These are phyloP conservation scores for Tricholoma saponaceum DNA, from an alignment of 768 basidiomycete genomes.

Conservation along the genomic window DNA sequence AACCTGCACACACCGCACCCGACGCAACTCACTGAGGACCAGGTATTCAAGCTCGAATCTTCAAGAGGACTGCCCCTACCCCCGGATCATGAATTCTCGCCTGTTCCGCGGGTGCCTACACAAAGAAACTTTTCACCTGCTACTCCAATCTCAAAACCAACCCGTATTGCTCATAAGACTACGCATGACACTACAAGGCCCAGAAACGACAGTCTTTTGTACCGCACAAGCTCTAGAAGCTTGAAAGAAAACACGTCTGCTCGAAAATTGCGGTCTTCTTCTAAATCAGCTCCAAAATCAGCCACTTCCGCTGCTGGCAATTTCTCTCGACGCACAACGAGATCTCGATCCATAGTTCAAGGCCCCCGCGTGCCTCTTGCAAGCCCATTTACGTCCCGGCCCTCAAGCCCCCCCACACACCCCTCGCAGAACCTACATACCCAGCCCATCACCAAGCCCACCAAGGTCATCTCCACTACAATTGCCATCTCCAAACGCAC, in stretches of 20 bases:
- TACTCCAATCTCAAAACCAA: neutral
- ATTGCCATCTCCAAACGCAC: slow-evolving; percentile 8
- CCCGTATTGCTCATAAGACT: no score
- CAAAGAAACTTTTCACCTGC: neutral
- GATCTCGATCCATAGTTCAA: slow-evolving; percentile 2
- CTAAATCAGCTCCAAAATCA: slow-evolving; percentile 4
- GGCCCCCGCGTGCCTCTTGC: slow-evolving; percentile 9
- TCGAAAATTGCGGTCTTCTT: neutral
- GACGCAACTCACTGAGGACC: slow-evolving; percentile 11
- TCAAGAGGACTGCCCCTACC: slow-evolving; percentile 7
- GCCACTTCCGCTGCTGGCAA: neutral
- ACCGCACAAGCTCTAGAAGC: slow-evolving; percentile 16
- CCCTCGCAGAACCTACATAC: neutral
- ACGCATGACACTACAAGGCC: neutral
- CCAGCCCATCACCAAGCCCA: neutral
- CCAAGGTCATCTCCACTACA: neutral
- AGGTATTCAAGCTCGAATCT: slow-evolving; percentile 12
- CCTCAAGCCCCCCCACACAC: slow-evolving; percentile 9
- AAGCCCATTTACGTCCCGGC: slow-evolving; percentile 18
- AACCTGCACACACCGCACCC: slow-evolving; percentile 15
- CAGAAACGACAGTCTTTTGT: neutral
- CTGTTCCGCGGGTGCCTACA: slow-evolving; percentile 10
- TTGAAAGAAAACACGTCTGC: slow-evolving; percentile 18
- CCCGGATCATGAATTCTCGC: slow-evolving; percentile 12
- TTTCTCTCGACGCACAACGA: neutral